Percentiles rank a stretch among this genome's conserved stretches.
phyloP scores from a whole-genome alignment of 2,329 filamentous ascomycete genomes.

The Cadophora sp. region DNA sequence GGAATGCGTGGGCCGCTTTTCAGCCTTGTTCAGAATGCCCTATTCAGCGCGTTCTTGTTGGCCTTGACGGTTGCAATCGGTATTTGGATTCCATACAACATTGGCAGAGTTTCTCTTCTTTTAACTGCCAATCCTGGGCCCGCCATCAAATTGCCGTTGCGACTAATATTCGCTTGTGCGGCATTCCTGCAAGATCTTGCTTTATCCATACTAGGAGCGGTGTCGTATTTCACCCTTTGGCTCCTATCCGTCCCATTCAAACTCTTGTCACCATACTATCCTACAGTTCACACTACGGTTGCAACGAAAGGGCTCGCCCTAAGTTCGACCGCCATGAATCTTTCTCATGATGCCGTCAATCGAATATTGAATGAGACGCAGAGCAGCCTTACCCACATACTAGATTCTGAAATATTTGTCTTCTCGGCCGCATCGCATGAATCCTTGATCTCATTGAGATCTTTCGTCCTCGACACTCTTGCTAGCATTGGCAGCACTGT shows the following conservation, averaged over 20 bases:
- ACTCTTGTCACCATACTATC: conserved; percentile 28
- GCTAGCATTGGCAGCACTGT: conserved; percentile 48
- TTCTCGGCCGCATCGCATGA: conserved; percentile 81
- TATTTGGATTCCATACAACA: conserved; percentile 90
- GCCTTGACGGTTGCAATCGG: conserved; percentile 85
- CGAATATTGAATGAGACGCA: conserved; percentile 58
- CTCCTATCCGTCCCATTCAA: conserved; percentile 32
- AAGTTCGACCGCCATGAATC: conserved; percentile 31
- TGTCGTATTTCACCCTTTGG: conserved; percentile 47
- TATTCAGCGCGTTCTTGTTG: conserved; percentile 92
- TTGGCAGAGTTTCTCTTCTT: conserved; percentile 84
- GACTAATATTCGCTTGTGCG: conserved; percentile 74
- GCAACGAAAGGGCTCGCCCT: conserved; percentile 18
- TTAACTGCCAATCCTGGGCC: conserved; percentile 78
- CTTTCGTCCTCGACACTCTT: conserved; percentile 53
- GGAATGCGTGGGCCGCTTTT: conserved; percentile 94
- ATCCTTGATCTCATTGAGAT: conserved; percentile 67
- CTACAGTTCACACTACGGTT: conserved; percentile 9
- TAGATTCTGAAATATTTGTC: conserved; percentile 69
- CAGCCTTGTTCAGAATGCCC: conserved; percentile 89
- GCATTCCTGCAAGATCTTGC: conserved; percentile 80
- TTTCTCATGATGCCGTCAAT: conserved; percentile 40
- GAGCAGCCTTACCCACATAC: conserved; percentile 52
- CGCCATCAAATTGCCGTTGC: conserved; percentile 73
- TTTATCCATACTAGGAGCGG: conserved; percentile 67